Percentiles rank a stretch among this genome's conserved stretches.
These are phyloP conservation scores for Xylaria sp. DNA, from an alignment of 2,329 filamentous ascomycete species.

Conservation along the genomic window DNA sequence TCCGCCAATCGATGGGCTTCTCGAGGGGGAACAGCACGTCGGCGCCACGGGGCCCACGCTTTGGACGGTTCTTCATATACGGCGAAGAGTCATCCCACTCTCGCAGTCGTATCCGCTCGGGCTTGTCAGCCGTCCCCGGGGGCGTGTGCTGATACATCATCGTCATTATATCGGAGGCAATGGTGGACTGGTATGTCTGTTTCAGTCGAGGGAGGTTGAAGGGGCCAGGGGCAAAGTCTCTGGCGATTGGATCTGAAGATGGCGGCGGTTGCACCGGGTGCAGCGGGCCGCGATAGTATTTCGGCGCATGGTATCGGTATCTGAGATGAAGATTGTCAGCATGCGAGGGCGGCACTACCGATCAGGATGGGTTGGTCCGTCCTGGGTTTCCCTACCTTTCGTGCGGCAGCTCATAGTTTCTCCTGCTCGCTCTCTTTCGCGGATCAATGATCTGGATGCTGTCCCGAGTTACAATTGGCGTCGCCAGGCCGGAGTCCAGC, in stretches of 20 bases:
- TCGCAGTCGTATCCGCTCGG: conserved; percentile 75
- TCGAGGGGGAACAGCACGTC: conserved; percentile 78
- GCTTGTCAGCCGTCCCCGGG: conserved; percentile 72
- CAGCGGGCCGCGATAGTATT: conserved; percentile 92
- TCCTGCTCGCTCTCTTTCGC: conserved; percentile 55
- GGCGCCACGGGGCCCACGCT: conserved; percentile 84
- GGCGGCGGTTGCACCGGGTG: conserved; percentile 93
- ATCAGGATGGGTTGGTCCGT: not conserved
- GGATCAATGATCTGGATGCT: conserved; percentile 58
- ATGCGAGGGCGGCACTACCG: not conserved
- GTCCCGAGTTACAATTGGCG: conserved; percentile 53
- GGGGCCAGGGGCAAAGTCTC: conserved; percentile 88
- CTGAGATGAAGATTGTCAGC: conserved; percentile 57
- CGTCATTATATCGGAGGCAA: conserved; percentile 88
- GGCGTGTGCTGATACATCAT: conserved; percentile 88
- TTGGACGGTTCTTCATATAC: conserved; percentile 91
- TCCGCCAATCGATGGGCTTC: conserved; percentile 79
- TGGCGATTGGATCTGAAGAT: conserved; percentile 85
- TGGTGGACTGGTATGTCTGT: conserved; percentile 88
- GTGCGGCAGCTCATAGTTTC: conserved; percentile 44
- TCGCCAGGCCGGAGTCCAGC: conserved; percentile 59
- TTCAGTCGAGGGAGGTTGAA: conserved; percentile 88
- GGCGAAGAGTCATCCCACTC: conserved; percentile 91
- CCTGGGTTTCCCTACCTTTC: conserved; percentile 41
- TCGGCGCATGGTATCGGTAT: conserved; percentile 94